Base-by-base conservation (phyloP, 768 basidiomycete species). In the Mycena haematopus region DNA sequence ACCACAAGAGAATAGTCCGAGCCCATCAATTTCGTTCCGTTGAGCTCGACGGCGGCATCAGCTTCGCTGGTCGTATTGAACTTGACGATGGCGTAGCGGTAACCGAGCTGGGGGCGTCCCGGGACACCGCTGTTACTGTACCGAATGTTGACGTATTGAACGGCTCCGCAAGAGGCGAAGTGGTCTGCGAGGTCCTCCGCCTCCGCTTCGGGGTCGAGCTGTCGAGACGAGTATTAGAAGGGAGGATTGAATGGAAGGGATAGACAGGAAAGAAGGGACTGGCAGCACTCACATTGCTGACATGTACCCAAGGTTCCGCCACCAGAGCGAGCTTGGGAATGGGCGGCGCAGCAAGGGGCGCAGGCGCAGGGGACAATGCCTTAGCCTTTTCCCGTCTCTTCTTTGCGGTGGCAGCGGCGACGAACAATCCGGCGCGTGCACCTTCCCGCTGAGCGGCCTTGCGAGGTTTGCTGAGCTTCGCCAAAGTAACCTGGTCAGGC, bases 1-100 rank as follows among this genome's bases (percentile, higher is more conserved):
- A 53, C 52, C 7, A 53, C 25, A 1, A 53, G 15, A 2, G 1
- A 17, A 27, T 53, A 53, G 4, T 25, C 25, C 8, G 52, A 53
- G 7, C 38, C 52, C 19, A 27, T 24, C 10, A 53, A n/a, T 6
- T 14, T 15, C 13, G 38, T 24, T 0, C 38, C 52, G 19, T 14
- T 27, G 38, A 40, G 36, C 2, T 24, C 52, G 2, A 40, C 24
- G 3, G 52, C 52, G 9, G 36, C 36, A 19, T 53, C 15, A 8
- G 38, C 52, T 10, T 36, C 24, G 1, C 1, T 9, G 3, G 15
- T 2, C 3, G 14, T n/a, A 17, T 17, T 17, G 17, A 53, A 53
- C 36, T 42, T 53, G 38, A 53, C 38, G 36, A 53, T 53, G 22
- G 52, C 52, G 25, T 53, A 53, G 25, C 24, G 36, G 38, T 53